A percentile compares a stretch with the other conserved stretches of the same genome.
Evolutionary conservation across 768 basidiomycete species (phyloP).

Genomic region (Mrakia blollopis): DNA sequence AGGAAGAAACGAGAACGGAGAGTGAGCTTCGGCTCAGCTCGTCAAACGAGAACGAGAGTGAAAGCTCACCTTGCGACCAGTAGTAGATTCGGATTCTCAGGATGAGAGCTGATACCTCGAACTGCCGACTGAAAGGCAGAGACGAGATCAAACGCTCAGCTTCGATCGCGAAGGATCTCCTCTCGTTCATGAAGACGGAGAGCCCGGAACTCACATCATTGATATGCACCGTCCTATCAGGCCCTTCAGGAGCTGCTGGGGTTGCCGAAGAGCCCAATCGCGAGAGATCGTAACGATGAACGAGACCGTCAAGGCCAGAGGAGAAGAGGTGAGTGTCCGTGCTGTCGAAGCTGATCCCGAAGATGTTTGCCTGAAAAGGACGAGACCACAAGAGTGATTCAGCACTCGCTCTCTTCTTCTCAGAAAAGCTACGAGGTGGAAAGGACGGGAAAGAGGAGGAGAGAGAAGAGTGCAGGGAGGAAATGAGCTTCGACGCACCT

Average conservation of each 20-base stretch:
- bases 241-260: background rate
- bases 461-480: background rate
- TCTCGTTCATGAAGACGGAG: background rate
- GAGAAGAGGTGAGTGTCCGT: background rate
- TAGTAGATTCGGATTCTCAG: background rate
- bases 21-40: background rate
- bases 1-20: background rate
- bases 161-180: background rate
- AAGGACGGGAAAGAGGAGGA: background rate
- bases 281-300: constrained; percentile 3
- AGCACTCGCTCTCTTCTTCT: background rate
- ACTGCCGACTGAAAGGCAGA: background rate
- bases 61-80: background rate
- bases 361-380: background rate
- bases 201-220: background rate
- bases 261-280: background rate
- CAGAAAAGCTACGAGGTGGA: background rate
- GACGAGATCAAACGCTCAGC: background rate
- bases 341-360: background rate
- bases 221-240: constrained; percentile 6
- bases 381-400: background rate
- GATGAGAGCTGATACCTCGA: background rate
- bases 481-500: background rate
- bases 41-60: background rate
- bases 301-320: constrained; percentile 1